phyloP scores from a whole-genome alignment of 164 flowering plant genomes.

The Stephania cephalantha region DNA sequence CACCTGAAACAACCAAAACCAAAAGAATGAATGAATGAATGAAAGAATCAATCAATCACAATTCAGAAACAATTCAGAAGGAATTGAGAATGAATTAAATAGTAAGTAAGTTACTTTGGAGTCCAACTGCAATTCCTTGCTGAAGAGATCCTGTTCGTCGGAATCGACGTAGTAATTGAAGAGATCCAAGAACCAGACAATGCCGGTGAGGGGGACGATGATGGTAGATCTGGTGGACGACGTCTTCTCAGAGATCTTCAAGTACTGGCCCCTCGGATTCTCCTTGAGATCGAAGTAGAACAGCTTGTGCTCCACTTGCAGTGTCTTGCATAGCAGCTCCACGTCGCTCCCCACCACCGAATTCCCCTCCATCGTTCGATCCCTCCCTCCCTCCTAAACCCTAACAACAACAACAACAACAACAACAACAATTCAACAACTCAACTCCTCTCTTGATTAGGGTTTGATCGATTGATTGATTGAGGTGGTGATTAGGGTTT shows the following conservation, averaged over 20 bases:
- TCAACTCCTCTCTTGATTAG: too few species aligned
- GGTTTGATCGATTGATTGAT: too few species aligned
- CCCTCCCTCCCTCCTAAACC: conserved; percentile 36
- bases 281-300: conserved; percentile 98
- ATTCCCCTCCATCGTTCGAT: conserved; percentile 42
- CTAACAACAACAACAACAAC: too few species aligned
- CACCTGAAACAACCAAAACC: conserved; percentile 35
- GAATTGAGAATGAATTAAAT: conserved; percentile 4
- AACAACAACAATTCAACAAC: too few species aligned
- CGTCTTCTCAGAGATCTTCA: conserved; percentile 96
- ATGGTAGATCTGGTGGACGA: conserved; percentile 93
- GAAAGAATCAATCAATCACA: too few species aligned
- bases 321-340: conserved; percentile 79
- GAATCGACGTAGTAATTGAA: conserved; percentile 87
- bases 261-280: conserved; percentile 90
- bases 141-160: conserved; percentile 62
- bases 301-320: conserved; percentile 98
- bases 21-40: background rate
- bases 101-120: conserved; percentile 39
- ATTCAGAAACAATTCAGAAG: background rate
- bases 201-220: conserved; percentile 81
- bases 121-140: conserved; percentile 98
- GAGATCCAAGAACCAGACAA: conserved; percentile 92
- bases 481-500: too few species aligned
- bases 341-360: conserved; percentile 78